Evolutionary conservation across 129 eudicot species (phyloP), one percentile per base, ranked within the genome.

Genomic region (Tagetes patula): DNA sequence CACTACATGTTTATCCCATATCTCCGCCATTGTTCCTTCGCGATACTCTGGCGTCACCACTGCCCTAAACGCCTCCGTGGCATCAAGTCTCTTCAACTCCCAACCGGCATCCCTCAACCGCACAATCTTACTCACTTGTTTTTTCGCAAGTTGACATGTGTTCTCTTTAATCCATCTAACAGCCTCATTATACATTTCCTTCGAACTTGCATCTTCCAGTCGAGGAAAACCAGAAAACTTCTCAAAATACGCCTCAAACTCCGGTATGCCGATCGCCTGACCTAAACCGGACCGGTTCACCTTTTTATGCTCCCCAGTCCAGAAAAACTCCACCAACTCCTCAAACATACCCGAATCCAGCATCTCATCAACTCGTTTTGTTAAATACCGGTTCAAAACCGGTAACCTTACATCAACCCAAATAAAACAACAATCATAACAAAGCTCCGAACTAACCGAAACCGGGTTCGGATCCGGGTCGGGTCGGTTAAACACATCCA

Each of bases 281-380:
- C 76, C 76, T 41, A 89, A 56, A 81, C 96, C 98, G 54, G 58
- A 6, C 66, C 49, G 41, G 39, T 68, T 71, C 72, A 65, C 80
- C 13, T 62, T 61, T n/a, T 80, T 69, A 10, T 63, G 12, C 3
- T 54, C 59, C 2, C 72, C 79, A n/a, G 82, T 61, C 37, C 65
- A 46, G 80, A 78, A 85, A 37, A 76, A 89, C 56, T 81, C 78
- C 1, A 62, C 69, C 4, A 92, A 50, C 69, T 92, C 98, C 46
- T 89, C 88, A 14, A 82, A 55, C 98, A 92, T 92, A 2, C 96
- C 98, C 62, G 86, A 73, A 41, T 85, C 92, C 2, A 92, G 53
- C 98, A 92, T 89, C 70, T 87, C 90, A 31, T 92, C 96, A 3
- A 92, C 98, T 13, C 98, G 90, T 12, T 80, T 85, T 0, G 30